These are phyloP conservation scores for Fusarium tricinctum DNA, from an alignment of 2,329 filamentous ascomycete species.

Conservation along the genomic window DNA sequence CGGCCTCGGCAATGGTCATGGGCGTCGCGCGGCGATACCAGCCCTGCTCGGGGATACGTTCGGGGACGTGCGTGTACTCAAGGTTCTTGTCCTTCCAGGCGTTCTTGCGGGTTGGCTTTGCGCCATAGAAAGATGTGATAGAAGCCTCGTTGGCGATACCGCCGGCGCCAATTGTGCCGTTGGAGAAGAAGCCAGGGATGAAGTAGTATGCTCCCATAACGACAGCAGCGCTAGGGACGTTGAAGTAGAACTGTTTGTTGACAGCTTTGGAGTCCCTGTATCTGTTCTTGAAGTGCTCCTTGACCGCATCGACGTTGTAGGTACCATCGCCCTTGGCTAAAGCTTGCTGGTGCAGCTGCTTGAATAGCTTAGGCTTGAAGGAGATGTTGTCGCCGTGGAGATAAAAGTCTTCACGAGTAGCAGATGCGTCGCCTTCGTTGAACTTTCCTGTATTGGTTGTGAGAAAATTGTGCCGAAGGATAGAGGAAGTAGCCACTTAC, in stretches of 20 bases:
- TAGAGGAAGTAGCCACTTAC: neutral
- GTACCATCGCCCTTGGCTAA: conserved; percentile 30
- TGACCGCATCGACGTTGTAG: conserved; percentile 30
- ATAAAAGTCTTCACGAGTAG: conserved; percentile 33
- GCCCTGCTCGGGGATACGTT: conserved; percentile 30
- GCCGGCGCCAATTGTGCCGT: conserved; percentile 28
- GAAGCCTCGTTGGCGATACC: conserved; percentile 36
- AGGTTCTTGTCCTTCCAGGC: conserved; percentile 30
- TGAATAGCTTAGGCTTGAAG: conserved; percentile 21
- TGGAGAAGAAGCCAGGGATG: conserved; percentile 36
- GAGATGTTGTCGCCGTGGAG: conserved; percentile 33
- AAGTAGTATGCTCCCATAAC: conserved; percentile 39
- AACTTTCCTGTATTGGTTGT: conserved; percentile 8
- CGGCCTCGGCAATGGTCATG: conserved; percentile 30
- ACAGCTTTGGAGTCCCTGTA: conserved; percentile 24
- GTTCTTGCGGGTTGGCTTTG: conserved; percentile 22
- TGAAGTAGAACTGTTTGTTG: conserved; percentile 38
- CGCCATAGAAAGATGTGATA: conserved; percentile 31
- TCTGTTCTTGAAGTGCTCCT: conserved; percentile 36
- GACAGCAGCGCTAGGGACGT: conserved; percentile 15
- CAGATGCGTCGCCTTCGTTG: conserved; percentile 35
- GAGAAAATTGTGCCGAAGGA: neutral
- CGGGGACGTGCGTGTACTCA: conserved; percentile 30
- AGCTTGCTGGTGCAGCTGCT: conserved; percentile 31
- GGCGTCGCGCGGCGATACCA: conserved; percentile 34